Evolutionary conservation across 1,284 basidiomycete genomes (phyloP), one percentile per base, ranked within the genome.

Genomic region (Ganoderma boninense): DNA sequence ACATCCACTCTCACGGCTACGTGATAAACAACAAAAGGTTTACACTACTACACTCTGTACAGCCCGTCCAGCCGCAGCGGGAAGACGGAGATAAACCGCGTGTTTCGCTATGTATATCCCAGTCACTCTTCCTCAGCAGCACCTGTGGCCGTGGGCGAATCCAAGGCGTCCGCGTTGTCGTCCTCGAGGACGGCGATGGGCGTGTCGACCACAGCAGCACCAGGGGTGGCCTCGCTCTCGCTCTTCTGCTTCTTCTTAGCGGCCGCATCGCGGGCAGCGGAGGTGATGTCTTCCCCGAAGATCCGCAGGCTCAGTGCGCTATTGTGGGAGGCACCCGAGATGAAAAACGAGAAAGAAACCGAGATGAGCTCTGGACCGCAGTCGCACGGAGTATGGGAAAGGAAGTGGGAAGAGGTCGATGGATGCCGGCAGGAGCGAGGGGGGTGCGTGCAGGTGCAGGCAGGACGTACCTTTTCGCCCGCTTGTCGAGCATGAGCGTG

Each of bases 401-500:
- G n/a, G 46, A 29, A 35, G 26, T 11, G 52, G 52, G 7, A 54
- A 16, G 29, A 54, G 20, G 23, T 7, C 38, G 38, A 38, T 6
- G 11, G 26, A 57, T 29, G 54, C 54, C 54, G 60, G 52, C 38
- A 62, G 32, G 42, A 16, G 4, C 2, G 44, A 18, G 18, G 4
- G 4, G 44, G 16, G 18, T 11, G 43, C 11, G 4, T 14, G 43
- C 18, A 43, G 14, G 18, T 43, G 38, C 7, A 2, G 49, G 29
- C 14, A 59, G 52, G 20, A 78, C 82, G 32, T 69, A 95, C 95
- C 92, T 95, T 83, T 98, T 98, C 44, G 96, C 95, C 77, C 93
- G 93, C 82, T 98, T 98, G 82, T 98, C 96, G 70, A 97, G 90
- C 94, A 98, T 96, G 68, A 98, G 85, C 4, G 92, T 90, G 69